Base-by-base conservation (phyloP, 306 rosid genomes). In the Vigna nakashimae region DNA sequence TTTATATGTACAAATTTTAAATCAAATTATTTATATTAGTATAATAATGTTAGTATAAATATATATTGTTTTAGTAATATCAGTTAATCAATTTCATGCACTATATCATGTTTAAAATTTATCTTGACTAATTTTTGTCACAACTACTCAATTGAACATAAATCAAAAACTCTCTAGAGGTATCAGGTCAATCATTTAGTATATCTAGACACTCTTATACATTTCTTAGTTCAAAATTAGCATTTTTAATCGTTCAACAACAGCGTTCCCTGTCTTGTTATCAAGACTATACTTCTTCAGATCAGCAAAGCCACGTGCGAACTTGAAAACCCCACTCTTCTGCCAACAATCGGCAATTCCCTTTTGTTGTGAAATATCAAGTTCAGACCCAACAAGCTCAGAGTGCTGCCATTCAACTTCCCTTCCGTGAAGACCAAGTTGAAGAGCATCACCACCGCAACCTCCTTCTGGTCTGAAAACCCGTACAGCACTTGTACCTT, bases 401-500 rank as follows among this genome's bases (percentile, higher is more conserved):
- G 48, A 0, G 69, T 74, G 71, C 84, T 80, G 2, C 80, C 80
- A 4, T 74, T 80, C 7, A 66, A 74, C 14, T 66, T 64, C 8
- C 84, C 84, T 4, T 80, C 65, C 1, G 46, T 22, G 62, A 80
- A 80, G 4, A 28, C 0, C 0, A 80, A 67, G 57, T 68, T 79
- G 42, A 69, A 5, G 1, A 76, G 60, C 78, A 82, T 67, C 45
- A 78, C 8, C 1, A 78, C 20, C 20, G 71, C 82, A 0, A 0
- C 0, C 28, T 86, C 90, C 0, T 79, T 30, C n/a, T 84, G 91
- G 3, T 82, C 73, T 0, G 90, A 88, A 20, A 72, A 55, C 0
- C 79, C 87, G 24, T 78, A 83, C 1, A 90, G 20, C 3, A 91
- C 91, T 11, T 90, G 94, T n/a, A 86, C 87, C 26, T 66, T 84